phyloP scores from a whole-genome alignment of 2,329 filamentous ascomycete species.

The Dactylellina cionopaga region DNA sequence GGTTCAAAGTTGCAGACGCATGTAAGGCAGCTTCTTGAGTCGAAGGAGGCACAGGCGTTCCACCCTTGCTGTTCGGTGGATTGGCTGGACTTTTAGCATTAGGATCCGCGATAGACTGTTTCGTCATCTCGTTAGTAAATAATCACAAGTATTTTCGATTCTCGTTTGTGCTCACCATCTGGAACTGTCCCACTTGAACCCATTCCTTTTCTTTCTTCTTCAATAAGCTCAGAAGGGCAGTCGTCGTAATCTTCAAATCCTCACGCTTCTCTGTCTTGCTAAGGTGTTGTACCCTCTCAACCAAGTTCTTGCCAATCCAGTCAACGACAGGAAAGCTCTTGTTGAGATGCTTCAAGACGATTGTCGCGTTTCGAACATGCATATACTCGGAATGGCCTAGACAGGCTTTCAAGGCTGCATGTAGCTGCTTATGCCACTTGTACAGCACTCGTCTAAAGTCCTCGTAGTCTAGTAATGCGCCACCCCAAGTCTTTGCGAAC shows the following conservation, averaged over 20 bases:
- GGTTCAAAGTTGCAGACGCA: conserved; percentile 10
- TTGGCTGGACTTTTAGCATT: conserved; percentile 44
- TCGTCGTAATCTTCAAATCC: conserved; percentile 57
- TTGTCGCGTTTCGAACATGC: conserved; percentile 96
- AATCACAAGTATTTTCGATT: conserved; percentile 1
- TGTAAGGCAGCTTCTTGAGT: conserved; percentile 21
- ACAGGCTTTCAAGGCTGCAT: conserved; percentile 81
- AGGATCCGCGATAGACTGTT: conserved; percentile 46
- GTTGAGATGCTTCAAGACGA: conserved; percentile 81
- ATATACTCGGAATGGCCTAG: conserved; percentile 86
- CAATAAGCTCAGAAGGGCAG: conserved; percentile 56
- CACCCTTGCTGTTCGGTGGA: conserved; percentile 32
- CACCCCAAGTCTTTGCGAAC: conserved; percentile 70
- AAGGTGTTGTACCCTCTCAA: conserved; percentile 56
- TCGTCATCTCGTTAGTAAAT: conserved; percentile 18
- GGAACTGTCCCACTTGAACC: conserved; percentile 56
- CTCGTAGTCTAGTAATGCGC: conserved; percentile 80
- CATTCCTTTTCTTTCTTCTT: conserved; percentile 57
- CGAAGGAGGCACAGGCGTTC: conserved; percentile 41
- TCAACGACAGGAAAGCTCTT: conserved; percentile 88
- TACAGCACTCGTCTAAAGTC: conserved; percentile 86
- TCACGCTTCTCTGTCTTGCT: conserved; percentile 57
- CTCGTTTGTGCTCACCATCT: conserved; percentile 56
- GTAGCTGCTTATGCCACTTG: conserved; percentile 88
- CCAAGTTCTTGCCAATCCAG: conserved; percentile 74